Evolutionary conservation across 139 green algal genomes (phyloP), one percentile per base, ranked within the genome.

Genomic region (Edaphochlamys debaryana): DNA sequence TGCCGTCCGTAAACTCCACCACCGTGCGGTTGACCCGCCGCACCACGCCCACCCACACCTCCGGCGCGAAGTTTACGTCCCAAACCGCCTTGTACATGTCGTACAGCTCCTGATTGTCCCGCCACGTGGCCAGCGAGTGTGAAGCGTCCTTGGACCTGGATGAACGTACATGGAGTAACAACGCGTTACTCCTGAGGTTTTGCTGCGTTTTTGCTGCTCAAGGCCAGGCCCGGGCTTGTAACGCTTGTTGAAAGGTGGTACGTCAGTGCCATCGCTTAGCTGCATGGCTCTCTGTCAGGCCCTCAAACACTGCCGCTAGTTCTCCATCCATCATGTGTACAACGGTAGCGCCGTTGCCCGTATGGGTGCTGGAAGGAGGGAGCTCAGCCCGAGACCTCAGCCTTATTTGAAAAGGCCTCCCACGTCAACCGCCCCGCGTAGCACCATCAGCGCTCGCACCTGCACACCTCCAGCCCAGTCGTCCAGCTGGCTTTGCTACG

Each of bases 31-130:
- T 82, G 76, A 22, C 20, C 6, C 63, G 76, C 2, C 62, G 63
- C 15, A 82, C 7, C 9, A 74, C 76, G 7, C 76, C 76, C 40
- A 82, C 76, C 76, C 76, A 82, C 62, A 82, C 73, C 62, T 82
- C 76, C 13, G 42, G 20, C 6, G 45, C 45, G 41, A 48, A 64
- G 15, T 25, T 25, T n/a, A 23, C 40, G 8, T 82, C 66, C 76
- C 76, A 82, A 19, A 7, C 60, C 6, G 0, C 22, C 5, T 15
- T 3, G 32, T 74, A 82, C 19, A 82, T 73, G 42, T n/a, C 22
- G 76, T 82, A 71, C 29, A 82, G 76, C 76, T 82, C 76, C 63
- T 52, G 25, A 42, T 82, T 82, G 54, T 29, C 29, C 19, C 32
- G 19, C 76, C 76, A 82, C 42, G 63, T 60, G 42, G 76, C 76